Percentiles rank a stretch among this genome's conserved stretches.
phyloP scores from a whole-genome alignment of 2,329 filamentous ascomycete genomes.

The Aspergillus niger region DNA sequence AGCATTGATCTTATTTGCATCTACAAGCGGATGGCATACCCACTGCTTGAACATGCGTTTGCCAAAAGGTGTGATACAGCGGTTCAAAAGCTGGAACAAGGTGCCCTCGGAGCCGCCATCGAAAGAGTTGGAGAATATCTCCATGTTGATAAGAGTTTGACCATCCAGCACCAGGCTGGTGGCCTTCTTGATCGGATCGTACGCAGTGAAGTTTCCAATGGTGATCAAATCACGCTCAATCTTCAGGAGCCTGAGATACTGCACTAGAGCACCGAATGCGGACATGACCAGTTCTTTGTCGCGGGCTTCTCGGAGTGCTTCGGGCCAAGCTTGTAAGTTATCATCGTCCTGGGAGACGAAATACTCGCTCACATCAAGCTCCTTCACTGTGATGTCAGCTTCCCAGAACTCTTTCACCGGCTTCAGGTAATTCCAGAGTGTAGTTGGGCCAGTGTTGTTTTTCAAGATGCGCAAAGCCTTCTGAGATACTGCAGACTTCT shows the following conservation, averaged over 20 bases:
- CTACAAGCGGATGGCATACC: slow-evolving; percentile 93
- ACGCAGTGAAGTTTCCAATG: slow-evolving; percentile 86
- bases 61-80: slow-evolving; percentile 93
- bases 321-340: slow-evolving; percentile 72
- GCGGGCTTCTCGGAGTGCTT: slow-evolving; percentile 68
- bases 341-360: slow-evolving; percentile 65
- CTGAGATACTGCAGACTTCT: slow-evolving; percentile 83
- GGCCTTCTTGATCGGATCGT: slow-evolving; percentile 87
- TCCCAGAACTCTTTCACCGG: slow-evolving; percentile 87
- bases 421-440: slow-evolving; percentile 93
- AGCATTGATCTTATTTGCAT: slow-evolving; percentile 85
- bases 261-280: slow-evolving; percentile 82
- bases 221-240: slow-evolving; percentile 85
- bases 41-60: slow-evolving; percentile 95
- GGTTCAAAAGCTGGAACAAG: slow-evolving; percentile 85
- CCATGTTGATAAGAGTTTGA: slow-evolving; percentile 96
- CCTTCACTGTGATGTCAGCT: slow-evolving; percentile 76
- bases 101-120: slow-evolving; percentile 85
- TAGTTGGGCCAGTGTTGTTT: slow-evolving; percentile 89
- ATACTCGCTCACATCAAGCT: slow-evolving; percentile 77
- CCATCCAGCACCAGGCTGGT: slow-evolving; percentile 91
- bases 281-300: slow-evolving; percentile 86
- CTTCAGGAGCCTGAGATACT: slow-evolving; percentile 84
- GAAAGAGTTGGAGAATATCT: slow-evolving; percentile 90
- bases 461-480: slow-evolving; percentile 91